Percentiles rank a stretch among this genome's conserved stretches.
These are phyloP conservation scores for Serendipita indica DNA, from an alignment of 768 basidiomycete species.

Conservation along the genomic window DNA sequence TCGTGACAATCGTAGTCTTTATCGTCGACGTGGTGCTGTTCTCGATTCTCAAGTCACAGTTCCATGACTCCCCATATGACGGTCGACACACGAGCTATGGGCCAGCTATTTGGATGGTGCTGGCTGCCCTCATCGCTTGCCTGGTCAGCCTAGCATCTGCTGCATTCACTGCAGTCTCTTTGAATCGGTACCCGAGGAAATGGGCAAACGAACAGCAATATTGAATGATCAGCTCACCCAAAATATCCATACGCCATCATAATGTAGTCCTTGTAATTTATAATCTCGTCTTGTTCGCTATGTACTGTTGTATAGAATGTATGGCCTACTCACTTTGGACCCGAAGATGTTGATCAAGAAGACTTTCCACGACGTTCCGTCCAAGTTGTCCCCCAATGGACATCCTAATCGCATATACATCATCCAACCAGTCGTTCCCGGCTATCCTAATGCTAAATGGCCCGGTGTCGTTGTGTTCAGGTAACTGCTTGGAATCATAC, in stretches of 20 bases:
- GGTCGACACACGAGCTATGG: neutral
- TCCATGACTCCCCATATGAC: neutral
- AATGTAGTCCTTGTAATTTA: too few relatives aligned
- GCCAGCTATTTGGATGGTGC: neutral
- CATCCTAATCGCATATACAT: slow-evolving; percentile 68
- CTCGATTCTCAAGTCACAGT: slow-evolving; percentile 1
- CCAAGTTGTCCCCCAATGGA: slow-evolving; percentile 43
- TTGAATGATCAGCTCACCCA: too few relatives aligned
- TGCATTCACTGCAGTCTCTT: neutral
- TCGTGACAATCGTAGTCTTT: neutral
- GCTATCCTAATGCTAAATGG: slow-evolving; percentile 82
- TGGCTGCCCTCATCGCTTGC: neutral
- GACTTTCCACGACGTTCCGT: slow-evolving; percentile 60
- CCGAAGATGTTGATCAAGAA: slow-evolving; percentile 75
- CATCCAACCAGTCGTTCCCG: slow-evolving; percentile 60
- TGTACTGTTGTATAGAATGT: too few relatives aligned
- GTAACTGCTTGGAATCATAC: slow-evolving; percentile 23
- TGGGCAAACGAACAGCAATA: neutral
- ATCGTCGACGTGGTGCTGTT: slow-evolving; percentile 5
- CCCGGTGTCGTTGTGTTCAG: slow-evolving; percentile 80
- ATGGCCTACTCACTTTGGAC: too few relatives aligned
- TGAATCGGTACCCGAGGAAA: slow-evolving; percentile 1
- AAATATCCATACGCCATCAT: too few relatives aligned
- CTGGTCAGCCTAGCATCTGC: neutral
- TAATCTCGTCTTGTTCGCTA: too few relatives aligned